Evolutionary conservation across 768 basidiomycete genomes (phyloP).

Genomic region (Mrakia gelida): DNA sequence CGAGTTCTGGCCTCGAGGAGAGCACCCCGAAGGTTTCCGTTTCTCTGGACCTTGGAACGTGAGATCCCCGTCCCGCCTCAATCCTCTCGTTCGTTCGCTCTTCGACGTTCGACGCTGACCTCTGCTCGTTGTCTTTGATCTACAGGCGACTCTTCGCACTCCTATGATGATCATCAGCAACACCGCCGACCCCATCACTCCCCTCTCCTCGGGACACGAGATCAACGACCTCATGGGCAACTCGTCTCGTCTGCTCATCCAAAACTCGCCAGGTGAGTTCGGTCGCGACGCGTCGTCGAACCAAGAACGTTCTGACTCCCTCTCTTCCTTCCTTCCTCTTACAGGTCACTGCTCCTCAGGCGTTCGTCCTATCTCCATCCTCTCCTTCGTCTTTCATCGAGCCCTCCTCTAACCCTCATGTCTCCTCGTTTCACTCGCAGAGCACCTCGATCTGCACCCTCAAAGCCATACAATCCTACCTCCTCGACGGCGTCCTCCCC

Average conservation of each 20-base stretch:
- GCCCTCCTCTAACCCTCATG: neutral
- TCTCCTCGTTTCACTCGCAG: neutral
- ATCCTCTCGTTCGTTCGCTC: neutral
- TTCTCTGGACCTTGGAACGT: conserved; percentile 30
- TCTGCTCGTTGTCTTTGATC: neutral
- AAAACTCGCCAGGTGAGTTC: conserved; percentile 21
- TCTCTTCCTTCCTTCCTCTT: neutral
- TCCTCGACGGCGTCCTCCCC: neutral
- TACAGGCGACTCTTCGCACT: conserved; percentile 11
- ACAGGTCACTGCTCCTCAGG: conserved; percentile 13
- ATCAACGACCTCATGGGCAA: conserved; percentile 27
- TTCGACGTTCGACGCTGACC: neutral
- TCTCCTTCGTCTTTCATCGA: neutral
- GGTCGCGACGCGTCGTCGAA: neutral
- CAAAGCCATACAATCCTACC: neutral
- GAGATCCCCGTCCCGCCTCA: neutral
- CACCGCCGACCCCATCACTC: conserved; percentile 29
- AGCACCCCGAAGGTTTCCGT: conserved; percentile 12
- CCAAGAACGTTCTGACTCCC: neutral
- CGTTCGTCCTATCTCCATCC: neutral
- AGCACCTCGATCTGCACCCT: conserved; percentile 10
- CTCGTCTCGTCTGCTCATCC: conserved; percentile 23
- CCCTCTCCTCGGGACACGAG: neutral
- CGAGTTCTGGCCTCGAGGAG: conserved; percentile 23
- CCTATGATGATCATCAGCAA: conserved; percentile 23